Evolutionary conservation across 2,329 filamentous ascomycete genomes (phyloP).

Genomic region (Knoxdaviesia capensis): DNA sequence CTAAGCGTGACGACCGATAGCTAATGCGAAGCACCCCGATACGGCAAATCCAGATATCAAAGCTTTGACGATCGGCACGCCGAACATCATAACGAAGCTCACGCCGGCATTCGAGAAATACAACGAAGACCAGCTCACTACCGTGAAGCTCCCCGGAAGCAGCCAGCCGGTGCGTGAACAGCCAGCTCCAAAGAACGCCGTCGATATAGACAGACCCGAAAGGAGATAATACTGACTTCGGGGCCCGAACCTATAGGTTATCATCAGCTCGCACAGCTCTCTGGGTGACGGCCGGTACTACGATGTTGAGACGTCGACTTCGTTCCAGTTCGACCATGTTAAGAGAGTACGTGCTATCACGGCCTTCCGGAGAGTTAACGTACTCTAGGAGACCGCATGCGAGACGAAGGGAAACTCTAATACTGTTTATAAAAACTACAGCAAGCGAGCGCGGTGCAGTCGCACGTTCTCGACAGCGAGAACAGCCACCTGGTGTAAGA

Average conservation of each 20-base stretch:
- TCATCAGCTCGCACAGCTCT: slow-evolving; percentile 74
- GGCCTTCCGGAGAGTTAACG: too few species aligned
- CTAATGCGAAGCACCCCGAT: background rate
- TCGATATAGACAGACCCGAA: background rate
- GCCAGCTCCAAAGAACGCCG: background rate
- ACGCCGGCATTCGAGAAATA: slow-evolving; percentile 78
- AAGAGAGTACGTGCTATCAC: slow-evolving; percentile 36
- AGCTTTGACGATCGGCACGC: slow-evolving; percentile 51
- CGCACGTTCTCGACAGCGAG: slow-evolving; percentile 54
- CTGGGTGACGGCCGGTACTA: slow-evolving; percentile 70
- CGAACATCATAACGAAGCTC: slow-evolving; percentile 49
- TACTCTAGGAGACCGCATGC: too few species aligned
- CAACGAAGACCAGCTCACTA: slow-evolving; percentile 85
- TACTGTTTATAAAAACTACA: slow-evolving; percentile 12
- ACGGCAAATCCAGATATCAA: slow-evolving; percentile 54
- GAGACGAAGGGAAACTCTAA: too few species aligned
- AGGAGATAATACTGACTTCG: background rate
- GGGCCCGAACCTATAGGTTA: slow-evolving; percentile 30
- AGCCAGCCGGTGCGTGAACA: slow-evolving; percentile 31
- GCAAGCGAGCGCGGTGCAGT: slow-evolving; percentile 70
- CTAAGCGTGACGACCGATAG: background rate
- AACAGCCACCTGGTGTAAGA: slow-evolving; percentile 64
- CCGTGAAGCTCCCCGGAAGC: slow-evolving; percentile 73
- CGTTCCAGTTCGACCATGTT: slow-evolving; percentile 72
- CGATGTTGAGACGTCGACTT: slow-evolving; percentile 72